Conservation (phyloP, 139 green algal species). For the Haematococcus lacustris region DNA sequence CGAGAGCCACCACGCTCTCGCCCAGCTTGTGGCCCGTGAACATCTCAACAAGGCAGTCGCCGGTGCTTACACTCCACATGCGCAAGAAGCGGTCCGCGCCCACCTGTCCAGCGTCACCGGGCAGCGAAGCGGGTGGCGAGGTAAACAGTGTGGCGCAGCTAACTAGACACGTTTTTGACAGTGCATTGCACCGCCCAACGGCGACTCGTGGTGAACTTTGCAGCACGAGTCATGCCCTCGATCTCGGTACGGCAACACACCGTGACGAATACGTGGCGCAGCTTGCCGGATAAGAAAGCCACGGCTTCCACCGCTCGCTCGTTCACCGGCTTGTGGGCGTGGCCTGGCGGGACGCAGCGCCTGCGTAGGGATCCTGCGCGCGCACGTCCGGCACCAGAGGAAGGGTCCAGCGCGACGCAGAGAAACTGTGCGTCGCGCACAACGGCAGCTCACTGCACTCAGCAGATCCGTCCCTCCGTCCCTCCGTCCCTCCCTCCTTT, state of each 20-base stretch:
- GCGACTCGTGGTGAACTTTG: constrained; percentile 19
- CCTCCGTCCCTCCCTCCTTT: too few relatives aligned
- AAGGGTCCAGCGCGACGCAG: background rate
- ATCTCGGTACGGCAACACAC: constrained; percentile 27
- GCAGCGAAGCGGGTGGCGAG: constrained; percentile 32
- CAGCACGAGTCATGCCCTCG: too few relatives aligned
- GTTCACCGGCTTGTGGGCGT: constrained; percentile 29
- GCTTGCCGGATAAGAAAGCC: constrained; percentile 28
- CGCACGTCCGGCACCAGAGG: background rate
- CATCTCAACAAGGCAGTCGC: constrained; percentile 14
- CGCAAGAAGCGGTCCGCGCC: constrained; percentile 32
- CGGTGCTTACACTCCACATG: constrained; percentile 29
- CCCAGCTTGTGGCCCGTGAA: constrained; percentile 23
- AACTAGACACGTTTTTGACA: too few relatives aligned
- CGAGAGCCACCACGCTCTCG: constrained; percentile 29
- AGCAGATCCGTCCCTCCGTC: too few relatives aligned
- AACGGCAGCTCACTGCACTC: too few relatives aligned
- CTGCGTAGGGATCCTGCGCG: background rate
- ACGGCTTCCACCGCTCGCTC: constrained; percentile 40
- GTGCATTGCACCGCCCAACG: constrained; percentile 25
- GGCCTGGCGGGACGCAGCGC: constrained; percentile 1
- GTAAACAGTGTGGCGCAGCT: too few relatives aligned
- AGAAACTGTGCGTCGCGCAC: too few relatives aligned
- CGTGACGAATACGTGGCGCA: constrained; percentile 28
- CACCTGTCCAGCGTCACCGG: constrained; percentile 38